Evolutionary conservation across 1,284 basidiomycete genomes (phyloP).

Genomic region (Boletellus deceptivus): DNA sequence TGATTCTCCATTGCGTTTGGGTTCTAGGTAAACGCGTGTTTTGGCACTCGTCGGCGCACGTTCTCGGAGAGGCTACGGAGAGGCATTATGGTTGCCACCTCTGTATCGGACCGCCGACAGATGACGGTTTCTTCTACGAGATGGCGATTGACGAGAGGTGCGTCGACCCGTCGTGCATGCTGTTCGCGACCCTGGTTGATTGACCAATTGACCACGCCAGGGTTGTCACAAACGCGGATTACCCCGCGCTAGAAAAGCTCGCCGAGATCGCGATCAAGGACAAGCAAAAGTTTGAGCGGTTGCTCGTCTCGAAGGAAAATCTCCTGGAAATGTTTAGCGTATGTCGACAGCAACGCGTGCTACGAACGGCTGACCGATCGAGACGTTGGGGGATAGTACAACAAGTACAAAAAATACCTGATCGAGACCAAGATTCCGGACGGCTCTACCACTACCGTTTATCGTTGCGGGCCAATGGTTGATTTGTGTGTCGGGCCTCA

Average conservation of each 20-base stretch:
- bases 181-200: too few relatives aligned
- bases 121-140: slow-evolving; percentile 99
- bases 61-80: slow-evolving; percentile 97
- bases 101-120: slow-evolving; percentile 95
- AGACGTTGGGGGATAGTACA: slow-evolving; percentile 64
- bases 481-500: slow-evolving; percentile 98
- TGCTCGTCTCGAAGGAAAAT: slow-evolving; percentile 91
- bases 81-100: slow-evolving; percentile 97
- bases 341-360: slow-evolving; percentile 26
- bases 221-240: slow-evolving; percentile 79
- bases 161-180: slow-evolving; percentile 8
- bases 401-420: slow-evolving; percentile 98
- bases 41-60: slow-evolving; percentile 99
- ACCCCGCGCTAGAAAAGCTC: slow-evolving; percentile 86
- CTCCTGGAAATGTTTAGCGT: slow-evolving; percentile 97
- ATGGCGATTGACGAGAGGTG: slow-evolving; percentile 82
- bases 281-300: slow-evolving; percentile 95
- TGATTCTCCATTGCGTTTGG: background rate
- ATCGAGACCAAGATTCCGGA: slow-evolving; percentile 97
- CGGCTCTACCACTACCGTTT: slow-evolving; percentile 96
- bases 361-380: slow-evolving; percentile 8
- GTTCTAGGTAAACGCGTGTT: slow-evolving; percentile 76
- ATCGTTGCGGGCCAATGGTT: slow-evolving; percentile 98
- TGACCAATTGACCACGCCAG: slow-evolving; percentile 36
- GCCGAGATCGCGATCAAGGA: slow-evolving; percentile 91